Evolutionary conservation across 2,329 filamentous ascomycete genomes (phyloP).

Genomic region (Grosmannia penicillata): DNA sequence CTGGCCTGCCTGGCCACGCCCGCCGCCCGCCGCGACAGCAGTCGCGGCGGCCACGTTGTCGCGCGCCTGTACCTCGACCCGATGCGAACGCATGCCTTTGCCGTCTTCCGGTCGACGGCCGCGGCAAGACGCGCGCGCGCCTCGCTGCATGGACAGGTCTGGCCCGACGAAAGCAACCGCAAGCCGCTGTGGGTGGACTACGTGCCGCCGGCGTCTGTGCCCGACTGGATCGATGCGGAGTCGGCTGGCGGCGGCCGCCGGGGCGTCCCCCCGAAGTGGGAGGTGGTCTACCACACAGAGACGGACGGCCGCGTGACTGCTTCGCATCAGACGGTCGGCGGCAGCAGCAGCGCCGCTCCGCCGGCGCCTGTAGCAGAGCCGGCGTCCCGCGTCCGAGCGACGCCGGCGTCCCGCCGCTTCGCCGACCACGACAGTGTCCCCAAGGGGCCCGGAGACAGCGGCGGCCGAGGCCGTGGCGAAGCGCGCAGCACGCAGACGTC

Average conservation of each 20-base stretch:
- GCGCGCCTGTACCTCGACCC: conserved; percentile 64
- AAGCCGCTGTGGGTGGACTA: conserved; percentile 84
- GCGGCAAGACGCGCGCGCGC: conserved; percentile 66
- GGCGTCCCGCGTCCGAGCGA: conserved; percentile 12
- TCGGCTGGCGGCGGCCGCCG: conserved; percentile 25
- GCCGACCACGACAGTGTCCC: conserved; percentile 19
- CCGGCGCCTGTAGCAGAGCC: conserved; percentile 10
- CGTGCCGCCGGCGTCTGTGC: conserved; percentile 59
- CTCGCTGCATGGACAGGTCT: conserved; percentile 62
- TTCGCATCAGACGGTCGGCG: conserved; percentile 33
- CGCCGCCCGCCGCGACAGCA: conserved; percentile 20
- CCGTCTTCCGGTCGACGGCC: conserved; percentile 50
- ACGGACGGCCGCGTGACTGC: conserved; percentile 37
- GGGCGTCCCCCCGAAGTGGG: conserved; percentile 39
- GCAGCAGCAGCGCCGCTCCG: conserved; percentile 3
- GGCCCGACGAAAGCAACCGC: conserved; percentile 75
- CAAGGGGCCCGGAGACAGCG: conserved; percentile 14
- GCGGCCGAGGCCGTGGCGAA: neutral
- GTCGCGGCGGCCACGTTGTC: conserved; percentile 40
- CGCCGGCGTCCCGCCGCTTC: conserved; percentile 1
- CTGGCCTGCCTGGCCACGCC: conserved; percentile 50
- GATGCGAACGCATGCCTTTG: conserved; percentile 80
- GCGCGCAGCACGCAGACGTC: conserved; percentile 21
- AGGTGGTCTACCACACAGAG: conserved; percentile 53
- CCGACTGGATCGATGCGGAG: conserved; percentile 61